Base-by-base conservation (phyloP, 345 rosid species). In the Carallia pectinifolia region DNA sequence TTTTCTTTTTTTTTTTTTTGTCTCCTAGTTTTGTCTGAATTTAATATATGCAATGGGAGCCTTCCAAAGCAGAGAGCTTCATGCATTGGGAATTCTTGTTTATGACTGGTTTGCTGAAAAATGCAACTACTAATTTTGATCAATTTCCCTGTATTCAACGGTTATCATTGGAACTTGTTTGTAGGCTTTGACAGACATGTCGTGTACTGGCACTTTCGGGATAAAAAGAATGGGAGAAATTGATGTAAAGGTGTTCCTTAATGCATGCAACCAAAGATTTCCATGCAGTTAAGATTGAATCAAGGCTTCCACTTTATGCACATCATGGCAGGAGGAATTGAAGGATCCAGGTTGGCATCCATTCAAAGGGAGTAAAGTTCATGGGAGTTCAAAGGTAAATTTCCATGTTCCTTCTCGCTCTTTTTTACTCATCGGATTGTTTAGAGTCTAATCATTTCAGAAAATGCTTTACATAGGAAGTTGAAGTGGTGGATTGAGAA, bases 181-280 rank as follows among this genome's bases (percentile, higher is more conserved):
- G 23, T 23, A 23, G 23, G 23, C 23, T 23, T 23, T 23, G 23
- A 23, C 23, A 23, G 23, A 23, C 23, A 23, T 23, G 23, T 23
- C 23, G 23, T 23, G 23, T 23, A 23, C 23, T 23, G 23, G 23
- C 23, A 23, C 3, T 78, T 86, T 91, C 70, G 87, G 91, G 53
- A 56, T 89, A 65, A 91, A 88, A 81, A 84, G 96, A 65, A 77
- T 93, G 91, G 98, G 96, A 10, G 96, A 89, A 62, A 77, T 93
- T 34, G 91, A 91, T 62, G 59, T 37, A 30, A 89, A 83, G 79
- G 74, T 87, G 5, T 88, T 93, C 68, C 61, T 67, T 53, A 70
- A 71, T 54, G 79, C 88, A 6, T 88, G 94, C 82, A 82, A 79
- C 64, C 23, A 73, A 71, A 85, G 74, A 74, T 91, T 73, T 68